Conservation (phyloP, 2,329 filamentous ascomycete species). For the Penicillium italicum region DNA sequence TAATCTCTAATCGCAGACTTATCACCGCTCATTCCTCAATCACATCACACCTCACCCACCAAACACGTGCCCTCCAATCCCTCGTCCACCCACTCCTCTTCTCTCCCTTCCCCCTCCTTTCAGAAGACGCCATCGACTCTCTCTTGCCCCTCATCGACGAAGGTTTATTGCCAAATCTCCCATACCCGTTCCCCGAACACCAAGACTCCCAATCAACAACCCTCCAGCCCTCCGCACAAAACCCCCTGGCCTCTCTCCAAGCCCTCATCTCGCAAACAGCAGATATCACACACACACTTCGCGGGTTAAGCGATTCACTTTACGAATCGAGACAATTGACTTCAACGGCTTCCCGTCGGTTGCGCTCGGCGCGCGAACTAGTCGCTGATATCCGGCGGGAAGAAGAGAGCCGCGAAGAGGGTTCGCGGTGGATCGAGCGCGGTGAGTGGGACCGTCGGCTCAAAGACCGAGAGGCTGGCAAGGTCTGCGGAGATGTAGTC, state of each 20-base stretch:
- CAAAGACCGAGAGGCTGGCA: slow-evolving; percentile 72
- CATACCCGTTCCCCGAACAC: slow-evolving; percentile 42
- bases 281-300: slow-evolving; percentile 74
- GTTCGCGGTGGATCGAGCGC: slow-evolving; percentile 72
- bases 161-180: slow-evolving; percentile 51
- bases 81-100: slow-evolving; percentile 57
- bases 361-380: slow-evolving; percentile 79
- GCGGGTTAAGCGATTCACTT: slow-evolving; percentile 81
- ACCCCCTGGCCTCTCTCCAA: slow-evolving; percentile 62
- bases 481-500: slow-evolving; percentile 81
- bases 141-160: slow-evolving; percentile 55
- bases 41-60: slow-evolving; percentile 57
- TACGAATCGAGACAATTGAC: slow-evolving; percentile 93
- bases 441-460: slow-evolving; percentile 81
- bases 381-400: slow-evolving; percentile 81
- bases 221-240: slow-evolving; percentile 29
- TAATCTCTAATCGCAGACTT: slow-evolving; percentile 39
- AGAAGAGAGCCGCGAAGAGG: slow-evolving; percentile 76
- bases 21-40: slow-evolving; percentile 58
- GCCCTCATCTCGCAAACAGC: slow-evolving; percentile 67
- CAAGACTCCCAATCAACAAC: slow-evolving; percentile 29
- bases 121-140: slow-evolving; percentile 53
- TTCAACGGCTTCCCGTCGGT: slow-evolving; percentile 70
- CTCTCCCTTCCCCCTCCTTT: slow-evolving; percentile 53
- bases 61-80: slow-evolving; percentile 58